Conservation (phyloP, 306 rosid species). For the Erythrophleum fordii region DNA sequence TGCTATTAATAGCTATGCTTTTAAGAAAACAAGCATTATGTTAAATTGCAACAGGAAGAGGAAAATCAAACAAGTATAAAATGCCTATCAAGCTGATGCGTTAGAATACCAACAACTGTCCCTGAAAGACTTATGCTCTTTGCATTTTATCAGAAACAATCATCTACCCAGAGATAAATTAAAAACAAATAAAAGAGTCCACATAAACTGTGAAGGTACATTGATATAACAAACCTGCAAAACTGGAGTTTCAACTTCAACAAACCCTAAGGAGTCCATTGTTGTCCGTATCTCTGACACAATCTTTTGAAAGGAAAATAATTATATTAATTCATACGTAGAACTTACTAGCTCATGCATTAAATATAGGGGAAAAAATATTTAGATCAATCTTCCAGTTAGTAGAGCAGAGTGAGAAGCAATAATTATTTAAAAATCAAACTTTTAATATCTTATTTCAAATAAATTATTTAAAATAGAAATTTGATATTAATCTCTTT, state of each 20-base stretch:
- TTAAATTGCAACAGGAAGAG: constrained; percentile 17
- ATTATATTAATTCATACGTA: constrained; percentile 7
- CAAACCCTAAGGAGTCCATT: constrained; percentile 85
- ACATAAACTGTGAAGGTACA: constrained; percentile 14
- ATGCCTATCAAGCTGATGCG: constrained; percentile 6
- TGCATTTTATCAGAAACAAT: constrained; percentile 15
- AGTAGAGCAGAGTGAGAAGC: not conserved
- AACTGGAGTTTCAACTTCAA: constrained; percentile 99
- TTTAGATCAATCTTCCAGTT: not conserved
- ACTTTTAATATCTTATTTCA: constrained; percentile 11
- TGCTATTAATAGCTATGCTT: not conserved
- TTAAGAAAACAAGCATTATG: not conserved
- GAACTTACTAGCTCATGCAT: constrained; percentile 9
- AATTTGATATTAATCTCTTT: not conserved
- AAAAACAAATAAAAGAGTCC: constrained; percentile 31
- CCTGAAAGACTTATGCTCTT: not conserved
- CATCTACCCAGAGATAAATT: not conserved
- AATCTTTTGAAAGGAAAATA: constrained; percentile 55
- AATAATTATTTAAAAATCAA: constrained; percentile 19
- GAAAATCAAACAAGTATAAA: constrained; percentile 21
- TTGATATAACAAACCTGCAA: constrained; percentile 74
- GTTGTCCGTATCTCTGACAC: constrained; percentile 86
- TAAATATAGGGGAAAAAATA: constrained; percentile 16
- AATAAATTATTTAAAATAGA: not conserved
- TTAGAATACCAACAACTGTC: constrained; percentile 17